phyloP scores from a whole-genome alignment of 2,329 filamentous ascomycete genomes.

The Drechslerella stenobrocha region DNA sequence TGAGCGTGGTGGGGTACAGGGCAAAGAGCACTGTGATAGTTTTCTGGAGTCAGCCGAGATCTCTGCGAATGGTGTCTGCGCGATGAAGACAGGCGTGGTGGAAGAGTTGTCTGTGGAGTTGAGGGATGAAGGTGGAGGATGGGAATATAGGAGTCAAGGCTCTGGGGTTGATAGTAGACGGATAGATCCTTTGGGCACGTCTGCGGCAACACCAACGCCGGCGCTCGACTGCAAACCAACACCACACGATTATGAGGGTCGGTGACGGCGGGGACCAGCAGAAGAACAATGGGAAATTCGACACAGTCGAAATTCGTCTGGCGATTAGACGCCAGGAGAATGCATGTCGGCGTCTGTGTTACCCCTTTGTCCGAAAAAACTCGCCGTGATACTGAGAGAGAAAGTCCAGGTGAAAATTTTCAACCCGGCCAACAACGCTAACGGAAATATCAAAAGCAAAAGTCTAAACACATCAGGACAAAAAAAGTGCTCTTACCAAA shows the following conservation, averaged over 20 bases:
- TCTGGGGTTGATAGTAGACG: conserved; percentile 25
- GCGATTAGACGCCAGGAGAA: conserved; percentile 8
- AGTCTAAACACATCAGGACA: conserved; percentile 4
- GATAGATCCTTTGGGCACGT: conserved; percentile 15
- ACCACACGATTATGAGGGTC: conserved; percentile 22
- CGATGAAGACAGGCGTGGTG: not conserved
- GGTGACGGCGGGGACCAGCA: conserved; percentile 6
- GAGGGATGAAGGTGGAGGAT: conserved; percentile 18
- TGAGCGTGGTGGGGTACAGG: conserved; percentile 36
- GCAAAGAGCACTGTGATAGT: conserved; percentile 16
- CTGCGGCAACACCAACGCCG: conserved; percentile 19
- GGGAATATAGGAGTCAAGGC: conserved; percentile 9
- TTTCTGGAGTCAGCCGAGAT: conserved; percentile 1
- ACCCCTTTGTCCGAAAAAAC: conserved; percentile 23
- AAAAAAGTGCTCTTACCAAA: conserved; percentile 32
- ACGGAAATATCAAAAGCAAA: conserved; percentile 41
- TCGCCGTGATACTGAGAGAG: conserved; percentile 20
- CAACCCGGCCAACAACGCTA: conserved; percentile 45
- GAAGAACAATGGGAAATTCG: conserved; percentile 14
- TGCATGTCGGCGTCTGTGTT: conserved; percentile 4
- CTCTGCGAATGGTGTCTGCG: not conserved
- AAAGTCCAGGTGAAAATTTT: conserved; percentile 40
- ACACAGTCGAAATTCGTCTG: conserved; percentile 1
- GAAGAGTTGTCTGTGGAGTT: conserved; percentile 9
- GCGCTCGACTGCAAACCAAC: conserved; percentile 6